Percentiles rank a stretch among this genome's conserved stretches.
Conservation (phyloP, 352 stramenopile species). For the Elongisporangium prolatum region DNA sequence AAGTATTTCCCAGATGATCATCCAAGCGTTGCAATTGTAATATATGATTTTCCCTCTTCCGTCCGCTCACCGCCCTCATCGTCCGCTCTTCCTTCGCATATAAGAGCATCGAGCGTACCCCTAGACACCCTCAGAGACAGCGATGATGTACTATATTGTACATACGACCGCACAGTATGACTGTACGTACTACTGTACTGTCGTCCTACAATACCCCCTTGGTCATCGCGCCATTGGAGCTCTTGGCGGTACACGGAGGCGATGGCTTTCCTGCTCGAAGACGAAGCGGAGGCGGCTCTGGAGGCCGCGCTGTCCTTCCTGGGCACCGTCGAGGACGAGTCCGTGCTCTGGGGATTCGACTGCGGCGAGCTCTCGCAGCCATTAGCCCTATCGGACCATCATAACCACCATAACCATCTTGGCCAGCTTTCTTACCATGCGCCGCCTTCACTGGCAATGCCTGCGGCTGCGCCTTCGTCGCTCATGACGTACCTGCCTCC, state of each 20-base stretch:
- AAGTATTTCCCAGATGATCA: no score
- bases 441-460: not conserved
- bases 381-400: not conserved
- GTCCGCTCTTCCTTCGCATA: no score
- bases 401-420: not conserved
- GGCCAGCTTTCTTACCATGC: not conserved
- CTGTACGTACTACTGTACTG: no score
- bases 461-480: not conserved
- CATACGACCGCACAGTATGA: no score
- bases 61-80: no score
- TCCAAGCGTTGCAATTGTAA: no score
- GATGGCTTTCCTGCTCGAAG: slow-evolving; percentile 27
- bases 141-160: no score
- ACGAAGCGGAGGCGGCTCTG: slow-evolving; percentile 24
- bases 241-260: not conserved
- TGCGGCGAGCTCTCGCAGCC: not conserved
- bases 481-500: not conserved
- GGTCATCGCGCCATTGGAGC: not conserved
- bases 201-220: no score
- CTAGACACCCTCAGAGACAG: no score
- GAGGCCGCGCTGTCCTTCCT: slow-evolving; percentile 40
- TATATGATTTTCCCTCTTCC: no score
- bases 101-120: no score
- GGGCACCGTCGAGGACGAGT: slow-evolving; percentile 6
- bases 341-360: not conserved